Base-by-base conservation (phyloP, 202 grass and related monocot species). In the Hordeum pubiflorum region DNA sequence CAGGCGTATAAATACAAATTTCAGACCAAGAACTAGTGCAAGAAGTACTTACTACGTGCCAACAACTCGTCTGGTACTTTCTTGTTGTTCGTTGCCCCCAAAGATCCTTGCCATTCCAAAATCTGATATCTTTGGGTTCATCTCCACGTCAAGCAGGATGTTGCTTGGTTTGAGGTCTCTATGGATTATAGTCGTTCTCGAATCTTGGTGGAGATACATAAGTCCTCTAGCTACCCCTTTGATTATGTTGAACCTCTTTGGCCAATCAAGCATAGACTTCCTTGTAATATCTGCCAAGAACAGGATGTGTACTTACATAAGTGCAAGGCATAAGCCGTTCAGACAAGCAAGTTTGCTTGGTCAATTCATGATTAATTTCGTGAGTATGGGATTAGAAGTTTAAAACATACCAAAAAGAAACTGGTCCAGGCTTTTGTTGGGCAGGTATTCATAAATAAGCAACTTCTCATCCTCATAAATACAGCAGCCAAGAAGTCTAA, bases 21-120 rank as follows among this genome's bases (percentile, higher is more conserved):
- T 9, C 0, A 26, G 12, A 27, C 10, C 22, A 70, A 70, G 67
- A 46, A 4, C 31, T 66, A 67, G 21, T 48, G 2, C 1, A 79
- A n/a, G 24, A 32, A 9, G 11, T 78, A 78, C 86, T 90, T 69
- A 92, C 93, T 86, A 90, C 11, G 93, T 92, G 9, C 93, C 90
- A 23, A 87, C 85, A 65, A 96, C 74, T 0, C 41, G 54, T 0
- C 68, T 88, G 17, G 87, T 96, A 12, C 66, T 87, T 74, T 24
- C 67, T 79, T 89, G 24, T 3, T 81, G 77, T 11, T 87, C 24
- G 3, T 82, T 56, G 0, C 81, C 59, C 2, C 48, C 17, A 17
- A 93, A 93, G 61, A 97, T 91, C 14, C 84, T 91, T 1, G 90
- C 93, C 83, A 97, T 85, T 2, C 93, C 90, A 44, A 97, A 97